Evolutionary conservation across 106 monocot genomes (phyloP).

Genomic region (Dendrobium chrysotoxum): DNA sequence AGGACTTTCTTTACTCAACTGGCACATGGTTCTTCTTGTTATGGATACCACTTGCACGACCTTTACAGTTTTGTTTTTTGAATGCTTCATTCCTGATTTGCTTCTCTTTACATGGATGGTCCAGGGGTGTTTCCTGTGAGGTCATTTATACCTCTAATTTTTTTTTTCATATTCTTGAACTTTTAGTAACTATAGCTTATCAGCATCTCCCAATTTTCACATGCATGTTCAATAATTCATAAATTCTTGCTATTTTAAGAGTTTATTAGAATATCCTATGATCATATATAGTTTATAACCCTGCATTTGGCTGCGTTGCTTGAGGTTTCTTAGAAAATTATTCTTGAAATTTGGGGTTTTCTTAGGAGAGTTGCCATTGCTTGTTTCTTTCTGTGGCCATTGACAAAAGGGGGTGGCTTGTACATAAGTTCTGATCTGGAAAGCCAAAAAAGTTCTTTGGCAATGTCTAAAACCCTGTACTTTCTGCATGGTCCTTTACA

Average conservation of each 20-base stretch:
- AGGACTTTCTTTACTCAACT: neutral
- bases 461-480: neutral
- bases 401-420: neutral
- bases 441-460: neutral
- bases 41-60: neutral
- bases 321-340: neutral
- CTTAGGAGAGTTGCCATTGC: neutral
- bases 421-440: neutral
- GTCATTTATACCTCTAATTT: neutral
- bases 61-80: neutral
- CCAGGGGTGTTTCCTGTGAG: neutral
- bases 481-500: neutral
- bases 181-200: neutral
- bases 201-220: neutral
- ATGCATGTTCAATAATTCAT: constrained; percentile 1
- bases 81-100: neutral
- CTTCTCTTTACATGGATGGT: neutral
- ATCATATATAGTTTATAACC: neutral
- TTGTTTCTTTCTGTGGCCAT: neutral
- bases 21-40: neutral
- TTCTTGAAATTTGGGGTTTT: neutral
- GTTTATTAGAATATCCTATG: neutral
- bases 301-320: neutral
- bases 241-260: neutral
- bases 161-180: neutral